Percentiles rank a stretch among this genome's conserved stretches.
Evolutionary conservation across 2,329 filamentous ascomycete genomes (phyloP).

Genomic region (Fulvia fulva): DNA sequence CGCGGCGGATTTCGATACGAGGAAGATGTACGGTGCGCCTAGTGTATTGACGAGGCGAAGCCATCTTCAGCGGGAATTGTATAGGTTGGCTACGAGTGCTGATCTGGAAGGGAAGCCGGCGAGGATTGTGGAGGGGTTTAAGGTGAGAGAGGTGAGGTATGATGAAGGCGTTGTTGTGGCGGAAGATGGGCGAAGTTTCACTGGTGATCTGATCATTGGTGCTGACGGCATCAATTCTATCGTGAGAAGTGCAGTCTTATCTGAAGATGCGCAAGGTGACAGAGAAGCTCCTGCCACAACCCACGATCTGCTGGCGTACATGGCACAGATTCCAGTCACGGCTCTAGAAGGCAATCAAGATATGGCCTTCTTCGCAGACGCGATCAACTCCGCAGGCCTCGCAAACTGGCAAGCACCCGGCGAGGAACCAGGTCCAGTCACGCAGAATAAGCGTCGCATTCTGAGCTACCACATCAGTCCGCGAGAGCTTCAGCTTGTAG

Average conservation of each 20-base stretch:
- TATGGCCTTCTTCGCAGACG: constrained; percentile 6
- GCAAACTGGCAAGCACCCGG: constrained; percentile 6
- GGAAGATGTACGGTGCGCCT: constrained; percentile 6
- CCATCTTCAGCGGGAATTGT: constrained; percentile 7
- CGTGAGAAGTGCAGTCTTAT: constrained; percentile 8
- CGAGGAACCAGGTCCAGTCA: not conserved
- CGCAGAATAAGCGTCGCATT: constrained; percentile 5
- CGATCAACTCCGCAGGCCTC: constrained; percentile 4
- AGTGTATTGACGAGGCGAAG: constrained; percentile 10
- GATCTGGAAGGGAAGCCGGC: constrained; percentile 6
- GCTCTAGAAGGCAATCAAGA: not conserved
- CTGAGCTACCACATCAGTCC: constrained; percentile 12
- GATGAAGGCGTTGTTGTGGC: not conserved
- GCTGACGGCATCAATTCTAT: constrained; percentile 15
- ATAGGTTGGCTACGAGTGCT: constrained; percentile 8
- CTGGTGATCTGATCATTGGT: constrained; percentile 12
- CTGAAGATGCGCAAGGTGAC: not conserved
- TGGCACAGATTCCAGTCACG: constrained; percentile 8
- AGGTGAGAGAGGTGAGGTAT: constrained; percentile 3
- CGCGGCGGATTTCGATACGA: constrained; percentile 9
- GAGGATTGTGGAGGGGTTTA: constrained; percentile 2
- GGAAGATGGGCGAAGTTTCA: constrained; percentile 1
- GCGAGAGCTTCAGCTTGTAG: constrained; percentile 7
- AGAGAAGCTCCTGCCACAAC: constrained; percentile 6
- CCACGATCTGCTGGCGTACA: constrained; percentile 13